Evolutionary conservation across 495 filamentous ascomycete genomes (phyloP).

Genomic region (Aspergillus kassunensis): DNA sequence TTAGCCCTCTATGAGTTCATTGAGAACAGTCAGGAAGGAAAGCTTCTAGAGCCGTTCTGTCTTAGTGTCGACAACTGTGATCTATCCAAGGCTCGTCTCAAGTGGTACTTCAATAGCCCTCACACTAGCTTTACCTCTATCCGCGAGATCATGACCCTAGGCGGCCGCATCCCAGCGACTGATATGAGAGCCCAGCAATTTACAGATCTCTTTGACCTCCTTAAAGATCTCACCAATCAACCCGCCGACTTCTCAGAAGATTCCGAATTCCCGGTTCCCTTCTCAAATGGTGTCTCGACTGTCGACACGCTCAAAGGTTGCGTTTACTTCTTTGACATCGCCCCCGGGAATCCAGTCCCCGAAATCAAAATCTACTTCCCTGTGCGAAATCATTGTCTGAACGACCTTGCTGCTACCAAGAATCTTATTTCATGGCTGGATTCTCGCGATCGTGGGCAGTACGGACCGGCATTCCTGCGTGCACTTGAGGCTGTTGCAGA

Average conservation of each 20-base stretch:
- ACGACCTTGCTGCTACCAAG: constrained; percentile 3
- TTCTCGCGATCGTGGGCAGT: constrained; percentile 1
- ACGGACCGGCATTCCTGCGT: neutral
- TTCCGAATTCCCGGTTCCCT: neutral
- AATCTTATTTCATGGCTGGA: constrained; percentile 6
- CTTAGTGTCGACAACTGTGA: constrained; percentile 10
- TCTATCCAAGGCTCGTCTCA: constrained; percentile 1
- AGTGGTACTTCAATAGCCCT: constrained; percentile 11
- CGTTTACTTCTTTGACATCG: constrained; percentile 10
- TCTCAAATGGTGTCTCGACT: neutral
- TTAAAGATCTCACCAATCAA: constrained; percentile 1
- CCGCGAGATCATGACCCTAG: constrained; percentile 9
- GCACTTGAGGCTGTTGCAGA: constrained; percentile 2
- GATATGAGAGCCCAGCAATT: neutral
- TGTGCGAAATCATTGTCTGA: neutral
- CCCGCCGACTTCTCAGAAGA: neutral
- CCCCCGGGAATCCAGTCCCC: neutral
- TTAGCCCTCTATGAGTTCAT: constrained; percentile 2
- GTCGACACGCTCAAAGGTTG: neutral
- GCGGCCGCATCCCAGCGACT: neutral
- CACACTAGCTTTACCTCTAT: constrained; percentile 2
- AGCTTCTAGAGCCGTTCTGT: constrained; percentile 6
- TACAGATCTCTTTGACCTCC: constrained; percentile 1
- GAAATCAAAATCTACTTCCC: constrained; percentile 10
- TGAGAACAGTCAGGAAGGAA: neutral